Evolutionary conservation across 1,284 basidiomycete genomes (phyloP), one percentile per base, ranked within the genome.

Genomic region (Trichosporon faecale): DNA sequence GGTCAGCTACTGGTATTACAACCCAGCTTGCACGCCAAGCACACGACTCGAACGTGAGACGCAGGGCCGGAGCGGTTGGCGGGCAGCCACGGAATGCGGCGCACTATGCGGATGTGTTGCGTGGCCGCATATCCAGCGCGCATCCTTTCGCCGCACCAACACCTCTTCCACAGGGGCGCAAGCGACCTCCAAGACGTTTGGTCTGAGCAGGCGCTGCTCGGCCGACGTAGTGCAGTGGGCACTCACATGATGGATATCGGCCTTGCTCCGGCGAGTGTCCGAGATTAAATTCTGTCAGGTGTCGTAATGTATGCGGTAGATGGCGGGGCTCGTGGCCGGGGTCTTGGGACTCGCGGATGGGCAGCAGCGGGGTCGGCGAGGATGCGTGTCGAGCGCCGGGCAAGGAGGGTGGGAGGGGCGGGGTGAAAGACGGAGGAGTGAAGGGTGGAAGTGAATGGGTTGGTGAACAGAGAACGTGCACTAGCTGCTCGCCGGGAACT

Each of bases 401-500:
- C 27, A n/a, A n/a, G 21, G 57, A 2, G 27, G 25, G 55, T 18
- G 55, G 25, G 31, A 18, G 57, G 16, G 18, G 29, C 12, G 29
- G 27, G 23, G 57, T 31, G 27, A 31, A 29, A 31, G 27, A 33
- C 18, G 27, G 18, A 31, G 57, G 27, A 61, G 27, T 16, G 57
- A 31, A 31, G 29, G 27, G 57, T 31, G 29, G 29, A 61, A 16
- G 57, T 61, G 27, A 61, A 61, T 61, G 57, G 49, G 57, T n/a
- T n/a, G 27, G 16, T 29, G 57, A 18, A 61, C 27, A 31, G 57
- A 61, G 57, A 61, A 61, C 57, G 57, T 61, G 57, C 57, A 61
- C 57, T 61, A 61, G 29, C 6, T 18, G 16, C 18, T 23, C 3
- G 57, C 57, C 27, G 29, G 57, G 57, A 8, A 31, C 57, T 61